These are phyloP conservation scores for Boletales sp. DNA, from an alignment of 768 basidiomycete genomes.

Conservation along the genomic window DNA sequence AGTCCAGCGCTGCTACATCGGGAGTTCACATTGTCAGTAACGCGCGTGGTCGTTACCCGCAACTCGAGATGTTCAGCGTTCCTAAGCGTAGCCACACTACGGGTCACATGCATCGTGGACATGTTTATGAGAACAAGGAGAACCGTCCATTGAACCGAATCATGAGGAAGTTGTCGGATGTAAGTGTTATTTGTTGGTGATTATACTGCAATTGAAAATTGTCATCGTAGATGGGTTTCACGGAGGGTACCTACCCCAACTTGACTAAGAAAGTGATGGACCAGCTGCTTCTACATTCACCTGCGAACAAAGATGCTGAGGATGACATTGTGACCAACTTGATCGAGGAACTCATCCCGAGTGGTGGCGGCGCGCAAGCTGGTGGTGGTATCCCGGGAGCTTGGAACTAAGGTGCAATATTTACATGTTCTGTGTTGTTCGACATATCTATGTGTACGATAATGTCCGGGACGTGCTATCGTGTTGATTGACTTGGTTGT, in stretches of 20 bases:
- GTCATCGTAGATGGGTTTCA: conserved; percentile 69
- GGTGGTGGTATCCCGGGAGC: conserved; percentile 41
- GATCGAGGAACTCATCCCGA: conserved; percentile 54
- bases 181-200: conserved; percentile 32
- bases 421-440: conserved; percentile 10
- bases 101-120: conserved; percentile 23
- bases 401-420: conserved; percentile 35
- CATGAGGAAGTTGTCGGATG: conserved; percentile 58
- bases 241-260: conserved; percentile 50
- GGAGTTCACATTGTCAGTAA: conserved; percentile 56
- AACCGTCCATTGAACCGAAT: conserved; percentile 49
- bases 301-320: conserved; percentile 52
- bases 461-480: background rate
- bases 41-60: conserved; percentile 56
- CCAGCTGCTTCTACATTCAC: conserved; percentile 40
- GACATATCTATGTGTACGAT: background rate
- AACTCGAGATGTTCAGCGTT: conserved; percentile 60
- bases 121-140: conserved; percentile 19
- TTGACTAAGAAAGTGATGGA: conserved; percentile 48
- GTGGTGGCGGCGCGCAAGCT: conserved; percentile 37
- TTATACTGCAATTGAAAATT: conserved; percentile 8
- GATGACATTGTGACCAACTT: conserved; percentile 64
- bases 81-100: conserved; percentile 40
- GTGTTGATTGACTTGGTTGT: background rate
- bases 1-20: conserved; percentile 13